phyloP scores from a whole-genome alignment of 768 basidiomycete genomes.

The Rhodocollybia butyracea region DNA sequence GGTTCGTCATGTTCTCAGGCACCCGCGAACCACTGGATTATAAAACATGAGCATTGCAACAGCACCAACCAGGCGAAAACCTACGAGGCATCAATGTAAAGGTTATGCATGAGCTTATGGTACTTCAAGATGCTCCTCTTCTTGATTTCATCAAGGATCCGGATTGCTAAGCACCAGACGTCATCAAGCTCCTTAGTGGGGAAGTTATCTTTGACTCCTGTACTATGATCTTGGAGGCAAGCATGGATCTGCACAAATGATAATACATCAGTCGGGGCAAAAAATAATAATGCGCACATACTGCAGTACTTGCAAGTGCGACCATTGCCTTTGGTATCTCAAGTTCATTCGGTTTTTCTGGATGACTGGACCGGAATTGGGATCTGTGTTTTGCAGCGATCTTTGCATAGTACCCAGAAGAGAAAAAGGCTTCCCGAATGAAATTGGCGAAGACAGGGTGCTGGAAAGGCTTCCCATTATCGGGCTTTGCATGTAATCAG shows the following conservation, averaged over 20 bases:
- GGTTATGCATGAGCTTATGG: not conserved
- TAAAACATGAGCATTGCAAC: too few relatives aligned
- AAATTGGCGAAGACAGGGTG: not conserved
- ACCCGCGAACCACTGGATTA: too few relatives aligned
- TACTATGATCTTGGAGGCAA: not conserved
- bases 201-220: not conserved
- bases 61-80: too few relatives aligned
- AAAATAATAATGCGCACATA: not conserved
- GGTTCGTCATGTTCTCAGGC: too few relatives aligned
- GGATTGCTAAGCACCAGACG: not conserved
- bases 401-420: not conserved
- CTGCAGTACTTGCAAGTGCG: not conserved
- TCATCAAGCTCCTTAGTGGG: not conserved
- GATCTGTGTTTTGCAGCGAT: not conserved
- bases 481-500: not conserved
- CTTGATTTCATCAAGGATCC: not conserved
- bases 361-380: not conserved
- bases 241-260: not conserved
- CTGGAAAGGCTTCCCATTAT: not conserved
- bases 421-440: not conserved
- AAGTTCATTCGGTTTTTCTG: not conserved
- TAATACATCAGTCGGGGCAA: not conserved
- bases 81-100: not conserved
- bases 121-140: not conserved
- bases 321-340: not conserved